Evolutionary conservation across 192 early-diverging fungal genomes (phyloP), one percentile per base, ranked within the genome.

Genomic region (Chytriomyces hyalinus): DNA sequence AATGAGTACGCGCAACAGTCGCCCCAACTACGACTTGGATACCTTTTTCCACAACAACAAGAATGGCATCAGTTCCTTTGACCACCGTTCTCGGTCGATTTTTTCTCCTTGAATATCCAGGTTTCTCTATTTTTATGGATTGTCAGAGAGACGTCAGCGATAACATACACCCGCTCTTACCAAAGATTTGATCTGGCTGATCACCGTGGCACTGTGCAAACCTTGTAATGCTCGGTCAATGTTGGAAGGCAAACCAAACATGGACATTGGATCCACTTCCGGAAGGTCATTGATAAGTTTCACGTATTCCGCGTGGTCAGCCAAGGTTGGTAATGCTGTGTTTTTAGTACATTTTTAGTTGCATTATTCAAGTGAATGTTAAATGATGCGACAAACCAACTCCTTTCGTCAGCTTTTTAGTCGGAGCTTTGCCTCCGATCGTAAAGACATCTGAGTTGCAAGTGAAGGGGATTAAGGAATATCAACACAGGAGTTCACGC

Each of bases 31-130:
- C 36, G 36, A 4, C 28, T 77, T 24, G 22, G 47, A 43, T 24
- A 87, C 82, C 84, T 86, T 88, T 69, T 84, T 85, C 87, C 87
- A 89, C 6, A 87, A 62, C 24, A 83, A 73, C 17, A 89, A 59
- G 44, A 89, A 84, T 9, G 87, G 87, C 63, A 79, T 53, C 22
- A 89, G 57, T 64, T 85, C 81, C 67, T 74, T 62, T 22, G 81
- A 67, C 87, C 87, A 89, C 28, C 70, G 22, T 20, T 89, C 85
- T 66, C 76, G 72, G 50, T 88, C 83, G 61, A 87, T 86, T 61
- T 69, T 51, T 63, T 81, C 75, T n/a, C 65, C 66, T 61, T 82
- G 76, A 9, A 83, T 65, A 63, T 81, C 78, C 20, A 61, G 53
- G 22, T 81, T 43, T 26, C 80, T 67, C 87, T 85, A 44, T 36